phyloP scores from a whole-genome alignment of 1,284 basidiomycete species.

The Dichomitus squalens region DNA sequence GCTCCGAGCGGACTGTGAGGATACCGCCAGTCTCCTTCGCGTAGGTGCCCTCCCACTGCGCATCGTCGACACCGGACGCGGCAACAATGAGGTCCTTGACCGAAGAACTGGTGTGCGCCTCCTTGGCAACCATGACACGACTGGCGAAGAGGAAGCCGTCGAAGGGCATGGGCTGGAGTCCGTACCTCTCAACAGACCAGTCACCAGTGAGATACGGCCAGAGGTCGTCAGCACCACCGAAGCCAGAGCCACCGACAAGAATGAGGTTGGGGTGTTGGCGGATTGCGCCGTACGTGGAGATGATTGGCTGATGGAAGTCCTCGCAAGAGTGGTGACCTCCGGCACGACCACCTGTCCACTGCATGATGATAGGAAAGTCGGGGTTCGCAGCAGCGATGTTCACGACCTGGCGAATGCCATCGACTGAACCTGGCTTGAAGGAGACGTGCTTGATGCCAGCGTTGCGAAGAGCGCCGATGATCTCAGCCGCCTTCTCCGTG shows the following conservation, averaged over 20 bases:
- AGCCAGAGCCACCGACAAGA: conserved; percentile 95
- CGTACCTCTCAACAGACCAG: conserved; percentile 85
- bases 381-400: conserved; percentile 95
- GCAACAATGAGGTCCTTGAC: conserved; percentile 98
- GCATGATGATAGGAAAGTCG: conserved; percentile 96
- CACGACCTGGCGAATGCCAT: conserved; percentile 96
- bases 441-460: conserved; percentile 93
- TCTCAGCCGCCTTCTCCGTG: conserved; percentile 83
- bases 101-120: conserved; percentile 91
- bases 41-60: conserved; percentile 95
- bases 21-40: conserved; percentile 94
- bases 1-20: conserved; percentile 95
- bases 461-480: conserved; percentile 46
- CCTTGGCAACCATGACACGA: conserved; percentile 98
- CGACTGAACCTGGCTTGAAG: conserved; percentile 97
- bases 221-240: conserved; percentile 93
- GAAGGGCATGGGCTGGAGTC: conserved; percentile 96
- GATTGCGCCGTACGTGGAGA: conserved; percentile 89
- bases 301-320: conserved; percentile 97
- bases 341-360: conserved; percentile 99
- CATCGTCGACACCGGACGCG: conserved; percentile 90
- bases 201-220: conserved; percentile 98
- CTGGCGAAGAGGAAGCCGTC: conserved; percentile 96
- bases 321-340: conserved; percentile 98
- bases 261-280: conserved; percentile 88